These are phyloP conservation scores for Solanum aculeatissimum DNA, from an alignment of 305 asterid species.

Conservation along the genomic window DNA sequence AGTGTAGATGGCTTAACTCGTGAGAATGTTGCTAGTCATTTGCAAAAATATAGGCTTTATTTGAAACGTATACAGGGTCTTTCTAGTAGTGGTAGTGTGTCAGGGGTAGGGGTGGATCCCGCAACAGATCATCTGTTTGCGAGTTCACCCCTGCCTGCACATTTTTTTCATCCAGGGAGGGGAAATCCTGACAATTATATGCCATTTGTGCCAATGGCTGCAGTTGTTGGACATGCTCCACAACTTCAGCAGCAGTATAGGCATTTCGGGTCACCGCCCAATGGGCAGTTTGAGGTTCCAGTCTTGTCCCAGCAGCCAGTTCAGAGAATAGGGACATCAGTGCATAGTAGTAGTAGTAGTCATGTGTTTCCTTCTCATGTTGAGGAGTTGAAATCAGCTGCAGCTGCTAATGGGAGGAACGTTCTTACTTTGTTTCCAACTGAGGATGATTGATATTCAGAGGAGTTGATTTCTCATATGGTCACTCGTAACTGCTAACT, in stretches of 20 bases:
- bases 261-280: constrained; percentile 5
- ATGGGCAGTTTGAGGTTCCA: constrained; percentile 10
- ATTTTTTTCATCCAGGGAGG: constrained; percentile 28
- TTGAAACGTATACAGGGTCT: constrained; percentile 56
- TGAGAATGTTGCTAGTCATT: constrained; percentile 70
- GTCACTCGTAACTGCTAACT: not conserved
- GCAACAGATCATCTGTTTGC: constrained; percentile 13
- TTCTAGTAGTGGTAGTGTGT: constrained; percentile 15
- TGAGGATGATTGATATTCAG: constrained; percentile 27
- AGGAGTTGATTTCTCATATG: not conserved
- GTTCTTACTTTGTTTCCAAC: constrained; percentile 62
- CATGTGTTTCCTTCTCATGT: constrained; percentile 10
- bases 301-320: not conserved
- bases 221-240: constrained; percentile 15
- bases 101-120: not conserved
- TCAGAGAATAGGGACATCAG: not conserved
- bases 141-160: constrained; percentile 12
- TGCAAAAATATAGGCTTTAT: constrained; percentile 60
- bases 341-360: not conserved
- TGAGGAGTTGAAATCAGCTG: constrained; percentile 35
- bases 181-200: constrained; percentile 6
- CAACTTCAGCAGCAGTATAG: constrained; percentile 16
- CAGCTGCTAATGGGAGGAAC: constrained; percentile 31
- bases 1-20: constrained; percentile 69
- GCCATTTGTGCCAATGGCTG: constrained; percentile 11